Conservation (phyloP, 2,329 filamentous ascomycete genomes). For the Ascochyta lentis region DNA sequence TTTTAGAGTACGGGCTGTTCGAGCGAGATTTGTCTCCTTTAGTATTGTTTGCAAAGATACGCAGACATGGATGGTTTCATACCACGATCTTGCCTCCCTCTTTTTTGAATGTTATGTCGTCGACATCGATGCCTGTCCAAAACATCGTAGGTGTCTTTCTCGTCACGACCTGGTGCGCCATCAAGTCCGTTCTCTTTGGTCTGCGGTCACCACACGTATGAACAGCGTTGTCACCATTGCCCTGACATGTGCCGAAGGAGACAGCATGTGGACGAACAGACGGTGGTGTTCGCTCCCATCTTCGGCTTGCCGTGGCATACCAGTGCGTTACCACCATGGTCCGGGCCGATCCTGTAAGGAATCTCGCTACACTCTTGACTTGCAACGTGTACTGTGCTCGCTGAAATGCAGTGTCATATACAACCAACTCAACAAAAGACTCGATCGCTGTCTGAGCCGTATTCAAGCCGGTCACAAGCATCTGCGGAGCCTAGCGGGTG, state of each 20-base stretch:
- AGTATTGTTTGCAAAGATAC: not conserved
- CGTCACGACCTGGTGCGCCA: not conserved
- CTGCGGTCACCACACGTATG: not conserved
- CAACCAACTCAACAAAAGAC: no score
- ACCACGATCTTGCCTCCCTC: not conserved
- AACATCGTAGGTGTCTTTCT: not conserved
- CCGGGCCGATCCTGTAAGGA: not conserved
- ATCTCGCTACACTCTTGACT: not conserved
- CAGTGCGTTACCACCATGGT: no score
- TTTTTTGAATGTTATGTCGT: not conserved
- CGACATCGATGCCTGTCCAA: not conserved
- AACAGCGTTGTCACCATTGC: not conserved
- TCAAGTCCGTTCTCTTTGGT: not conserved
- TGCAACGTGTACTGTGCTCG: not conserved
- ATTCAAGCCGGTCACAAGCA: not conserved
- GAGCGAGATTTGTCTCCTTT: not conserved
- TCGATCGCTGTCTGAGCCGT: not conserved
- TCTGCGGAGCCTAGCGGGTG: not conserved
- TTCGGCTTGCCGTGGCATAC: constrained; percentile 1
- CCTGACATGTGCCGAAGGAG: not conserved
- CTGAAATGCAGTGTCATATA: not conserved
- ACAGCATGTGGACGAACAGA: not conserved
- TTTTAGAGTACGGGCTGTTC: not conserved
- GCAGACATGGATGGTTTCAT: not conserved
- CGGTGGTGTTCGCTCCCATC: not conserved